Conservation (phyloP, 2,329 filamentous ascomycete genomes). For the Aspergillus proliferans region DNA sequence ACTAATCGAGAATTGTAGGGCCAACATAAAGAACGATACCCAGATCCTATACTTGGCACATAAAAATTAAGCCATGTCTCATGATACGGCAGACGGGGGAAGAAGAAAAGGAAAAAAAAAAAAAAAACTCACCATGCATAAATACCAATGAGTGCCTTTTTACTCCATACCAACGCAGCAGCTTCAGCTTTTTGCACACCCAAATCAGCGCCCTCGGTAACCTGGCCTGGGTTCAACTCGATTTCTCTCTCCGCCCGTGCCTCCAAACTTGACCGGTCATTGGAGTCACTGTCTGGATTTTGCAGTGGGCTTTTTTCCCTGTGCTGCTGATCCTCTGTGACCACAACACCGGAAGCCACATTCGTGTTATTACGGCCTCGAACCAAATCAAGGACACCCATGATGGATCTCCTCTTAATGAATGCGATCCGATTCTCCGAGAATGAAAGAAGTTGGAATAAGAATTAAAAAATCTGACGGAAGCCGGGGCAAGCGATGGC, state of each 20-base stretch:
- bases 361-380: constrained; percentile 1
- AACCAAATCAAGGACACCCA: constrained; percentile 6
- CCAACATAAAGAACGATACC: constrained; percentile 41
- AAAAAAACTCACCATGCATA: constrained; percentile 25
- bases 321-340: neutral
- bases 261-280: constrained; percentile 17
- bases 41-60: constrained; percentile 32
- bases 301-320: constrained; percentile 3
- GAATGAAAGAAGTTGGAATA: neutral
- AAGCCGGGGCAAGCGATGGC: neutral
- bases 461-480: neutral
- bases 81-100: neutral
- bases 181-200: constrained; percentile 46
- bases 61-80: neutral
- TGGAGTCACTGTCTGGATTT: constrained; percentile 11
- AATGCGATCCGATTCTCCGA: neutral
- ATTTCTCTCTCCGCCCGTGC: constrained; percentile 25
- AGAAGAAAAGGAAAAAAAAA: neutral
- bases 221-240: constrained; percentile 13
- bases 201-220: constrained; percentile 26
- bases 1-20: constrained; percentile 38
- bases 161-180: constrained; percentile 42
- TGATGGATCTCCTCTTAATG: neutral
- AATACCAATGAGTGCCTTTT: constrained; percentile 27
- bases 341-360: neutral